Base-by-base conservation (phyloP, 176 grass and related monocot genomes). In the Alloteropsis semialata region DNA sequence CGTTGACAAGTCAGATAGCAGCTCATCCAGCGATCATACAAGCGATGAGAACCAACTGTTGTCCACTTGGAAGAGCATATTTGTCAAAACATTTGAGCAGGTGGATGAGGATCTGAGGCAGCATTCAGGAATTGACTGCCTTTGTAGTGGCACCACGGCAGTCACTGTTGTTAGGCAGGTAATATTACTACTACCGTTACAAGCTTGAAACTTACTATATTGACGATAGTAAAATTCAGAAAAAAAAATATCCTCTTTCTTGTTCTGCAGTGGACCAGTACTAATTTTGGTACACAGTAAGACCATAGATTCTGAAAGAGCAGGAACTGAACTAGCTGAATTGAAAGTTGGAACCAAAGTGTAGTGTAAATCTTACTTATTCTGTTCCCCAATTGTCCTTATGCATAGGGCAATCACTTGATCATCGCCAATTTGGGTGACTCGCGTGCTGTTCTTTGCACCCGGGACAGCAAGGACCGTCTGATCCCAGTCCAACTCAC, bases 111-210 rank as follows among this genome's bases (percentile, higher is more conserved):
- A 92, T 38, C 89, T 97, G 46, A 87, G 81, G 32, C 72, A 55
- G 38, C 83, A 87, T 39, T 74, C 90, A 24, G 61, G 53, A 29
- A 97, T 97, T 6, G 92, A 97, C 78, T 89, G 92, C 85, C 81
- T 97, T 79, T 97, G 94, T 49, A 97, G 94, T 28, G 94, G 94
- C 69, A 84, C 92, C 10, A 97, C 94, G 5, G 94, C 94, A 3
- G 92, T 94, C 41, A 72, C 80, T 25, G 74, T 89, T 4, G 22
- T 97, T 78, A 94, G 80, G 46, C 80, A 94, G 94, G 94, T 97
- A 89, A 29, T 51, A 36, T 6, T n/a, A 7, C 62, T 75, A 69
- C 25, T 30, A 33, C 42, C 32, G n/a, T 43, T 65, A 24, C 9
- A 77, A 9, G 7, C n/a, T 76, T 41, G 22, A 12, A 61, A 69